phyloP scores from a whole-genome alignment of 1,284 basidiomycete genomes.

The Thelephora terrestris region DNA sequence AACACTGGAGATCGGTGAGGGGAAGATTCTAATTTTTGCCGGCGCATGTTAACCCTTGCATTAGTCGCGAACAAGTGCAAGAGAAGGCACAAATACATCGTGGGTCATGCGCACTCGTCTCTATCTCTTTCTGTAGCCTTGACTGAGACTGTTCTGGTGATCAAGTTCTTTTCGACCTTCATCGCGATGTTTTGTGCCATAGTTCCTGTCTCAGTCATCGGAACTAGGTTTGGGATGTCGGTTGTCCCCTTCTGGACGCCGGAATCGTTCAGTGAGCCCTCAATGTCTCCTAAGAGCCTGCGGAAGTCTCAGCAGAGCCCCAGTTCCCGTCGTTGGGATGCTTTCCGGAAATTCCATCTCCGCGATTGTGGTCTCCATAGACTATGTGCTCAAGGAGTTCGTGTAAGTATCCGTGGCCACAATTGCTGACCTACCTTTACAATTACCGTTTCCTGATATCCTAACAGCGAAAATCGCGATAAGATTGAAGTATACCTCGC shows the following conservation, averaged over 20 bases:
- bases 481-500: slow-evolving; percentile 78
- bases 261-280: slow-evolving; percentile 59
- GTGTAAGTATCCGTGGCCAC: slow-evolving; percentile 32
- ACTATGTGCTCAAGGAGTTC: slow-evolving; percentile 56
- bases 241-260: slow-evolving; percentile 74
- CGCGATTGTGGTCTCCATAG: slow-evolving; percentile 58
- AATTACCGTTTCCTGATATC: neutral
- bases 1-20: slow-evolving; percentile 53
- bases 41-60: neutral
- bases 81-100: slow-evolving; percentile 67
- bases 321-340: slow-evolving; percentile 85
- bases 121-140: slow-evolving; percentile 4
- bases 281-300: slow-evolving; percentile 15
- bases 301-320: neutral
- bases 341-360: slow-evolving; percentile 73
- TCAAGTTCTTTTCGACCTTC: slow-evolving; percentile 61
- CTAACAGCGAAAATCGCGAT: slow-evolving; percentile 63
- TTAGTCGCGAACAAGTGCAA: slow-evolving; percentile 64
- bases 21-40: neutral
- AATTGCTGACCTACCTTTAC: neutral
- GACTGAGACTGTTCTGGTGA: neutral
- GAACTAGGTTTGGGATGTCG: slow-evolving; percentile 68
- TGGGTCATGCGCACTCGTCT: slow-evolving; percentile 18
- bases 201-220: slow-evolving; percentile 72
- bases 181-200: slow-evolving; percentile 64